Conservation (phyloP, 225 moss, liverwort and hornwort genomes). For the Bryoerythrophyllum caledonicum region DNA sequence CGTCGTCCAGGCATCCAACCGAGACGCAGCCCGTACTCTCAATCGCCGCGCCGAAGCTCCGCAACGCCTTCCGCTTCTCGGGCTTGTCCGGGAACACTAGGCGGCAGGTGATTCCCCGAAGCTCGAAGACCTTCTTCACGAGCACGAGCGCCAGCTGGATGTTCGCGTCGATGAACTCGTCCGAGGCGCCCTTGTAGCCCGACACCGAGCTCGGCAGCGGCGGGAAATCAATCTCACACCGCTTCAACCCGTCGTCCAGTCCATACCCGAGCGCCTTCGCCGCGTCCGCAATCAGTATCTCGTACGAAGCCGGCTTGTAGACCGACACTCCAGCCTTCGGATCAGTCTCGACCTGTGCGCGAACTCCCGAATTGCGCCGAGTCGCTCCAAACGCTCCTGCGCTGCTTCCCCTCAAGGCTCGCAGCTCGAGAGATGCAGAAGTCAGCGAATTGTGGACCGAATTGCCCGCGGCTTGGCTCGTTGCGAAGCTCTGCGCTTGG, state of each 20-base stretch:
- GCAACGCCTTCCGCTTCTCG: constrained; percentile 71
- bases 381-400: background rate
- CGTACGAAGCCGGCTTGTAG: constrained; percentile 84
- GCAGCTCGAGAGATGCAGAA: constrained; percentile 2
- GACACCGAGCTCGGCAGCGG: constrained; percentile 89
- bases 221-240: constrained; percentile 92
- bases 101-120: constrained; percentile 54
- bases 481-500: constrained; percentile 1
- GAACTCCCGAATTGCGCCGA: constrained; percentile 16
- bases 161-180: constrained; percentile 95
- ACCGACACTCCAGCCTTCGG: constrained; percentile 68
- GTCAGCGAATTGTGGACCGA: constrained; percentile 18
- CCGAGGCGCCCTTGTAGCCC: constrained; percentile 93
- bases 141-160: constrained; percentile 87
- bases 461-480: constrained; percentile 26
- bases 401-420: background rate
- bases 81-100: constrained; percentile 94
- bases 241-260: constrained; percentile 60
- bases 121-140: constrained; percentile 65
- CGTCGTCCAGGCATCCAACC: constrained; percentile 89
- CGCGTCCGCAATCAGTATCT: constrained; percentile 72
- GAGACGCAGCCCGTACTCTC: constrained; percentile 66
- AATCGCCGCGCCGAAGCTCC: constrained; percentile 76
- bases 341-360: constrained; percentile 50
- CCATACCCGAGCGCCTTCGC: constrained; percentile 63